phyloP scores from a whole-genome alignment of 768 basidiomycete species.

The Kwoniella pini region DNA sequence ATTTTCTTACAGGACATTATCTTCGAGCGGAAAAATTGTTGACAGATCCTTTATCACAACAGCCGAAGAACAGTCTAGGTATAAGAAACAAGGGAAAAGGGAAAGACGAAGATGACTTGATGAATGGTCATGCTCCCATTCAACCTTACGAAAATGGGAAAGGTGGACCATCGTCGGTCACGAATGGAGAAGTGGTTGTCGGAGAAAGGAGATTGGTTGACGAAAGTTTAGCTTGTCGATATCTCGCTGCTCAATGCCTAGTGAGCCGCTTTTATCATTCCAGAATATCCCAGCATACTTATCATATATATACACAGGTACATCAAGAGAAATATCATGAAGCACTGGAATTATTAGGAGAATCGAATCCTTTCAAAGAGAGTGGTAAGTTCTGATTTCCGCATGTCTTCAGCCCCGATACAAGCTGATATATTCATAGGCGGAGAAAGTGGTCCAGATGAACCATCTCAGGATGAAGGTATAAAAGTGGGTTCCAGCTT shows the following conservation, averaged over 20 bases:
- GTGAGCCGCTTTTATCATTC: constrained; percentile 55
- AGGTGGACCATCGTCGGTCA: not conserved
- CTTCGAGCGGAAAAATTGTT: constrained; percentile 88
- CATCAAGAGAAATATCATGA: constrained; percentile 89
- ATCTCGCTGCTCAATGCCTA: constrained; percentile 94
- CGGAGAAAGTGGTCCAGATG: constrained; percentile 64
- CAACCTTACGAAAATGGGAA: constrained; percentile 20
- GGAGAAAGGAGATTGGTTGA: constrained; percentile 75
- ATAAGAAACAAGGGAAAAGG: constrained; percentile 31
- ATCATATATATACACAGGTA: constrained; percentile 57
- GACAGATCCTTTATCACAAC: constrained; percentile 75
- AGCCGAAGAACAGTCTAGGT: constrained; percentile 36
- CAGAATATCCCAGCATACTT: constrained; percentile 18
- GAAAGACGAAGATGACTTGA: constrained; percentile 23
- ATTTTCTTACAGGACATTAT: constrained; percentile 94
- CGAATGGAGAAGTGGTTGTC: not conserved
- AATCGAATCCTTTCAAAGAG: constrained; percentile 81
- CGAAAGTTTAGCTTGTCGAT: constrained; percentile 92
- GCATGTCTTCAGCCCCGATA: not conserved
- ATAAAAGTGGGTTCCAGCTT: constrained; percentile 78
- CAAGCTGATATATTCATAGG: constrained; percentile 58
- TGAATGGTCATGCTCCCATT: constrained; percentile 10
- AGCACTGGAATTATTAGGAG: constrained; percentile 88
- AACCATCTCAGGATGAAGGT: constrained; percentile 83
- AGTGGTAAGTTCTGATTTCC: constrained; percentile 67